A percentile compares a stretch with the other conserved stretches of the same genome.
These are phyloP conservation scores for Dissophora globulifera DNA, from an alignment of 192 early-diverging fungal genomes.

Conservation along the genomic window DNA sequence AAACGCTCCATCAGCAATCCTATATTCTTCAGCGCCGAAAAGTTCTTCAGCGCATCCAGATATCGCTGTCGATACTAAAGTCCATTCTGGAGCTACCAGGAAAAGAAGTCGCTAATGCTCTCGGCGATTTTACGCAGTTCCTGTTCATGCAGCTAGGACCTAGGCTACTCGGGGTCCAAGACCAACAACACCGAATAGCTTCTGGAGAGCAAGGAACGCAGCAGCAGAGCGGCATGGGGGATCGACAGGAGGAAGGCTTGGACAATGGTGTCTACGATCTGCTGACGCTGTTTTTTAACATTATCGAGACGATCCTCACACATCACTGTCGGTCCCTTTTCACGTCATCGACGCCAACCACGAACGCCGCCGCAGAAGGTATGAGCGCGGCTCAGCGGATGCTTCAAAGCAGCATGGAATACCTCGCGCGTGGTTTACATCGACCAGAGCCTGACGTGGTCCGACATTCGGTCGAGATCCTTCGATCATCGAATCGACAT, in stretches of 20 bases:
- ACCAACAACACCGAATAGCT: background rate
- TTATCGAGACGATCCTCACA: constrained; percentile 23
- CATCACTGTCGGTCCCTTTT: constrained; percentile 36
- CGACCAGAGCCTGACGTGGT: constrained; percentile 39
- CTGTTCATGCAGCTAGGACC: constrained; percentile 39
- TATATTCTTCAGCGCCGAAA: constrained; percentile 17
- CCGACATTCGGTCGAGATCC: constrained; percentile 35
- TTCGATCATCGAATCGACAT: constrained; percentile 17
- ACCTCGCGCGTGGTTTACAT: constrained; percentile 23
- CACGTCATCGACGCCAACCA: background rate
- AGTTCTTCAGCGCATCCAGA: constrained; percentile 11
- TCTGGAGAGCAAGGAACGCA: background rate
- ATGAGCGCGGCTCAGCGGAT: background rate
- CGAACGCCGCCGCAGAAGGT: background rate
- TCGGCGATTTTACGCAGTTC: constrained; percentile 24
- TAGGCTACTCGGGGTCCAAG: constrained; percentile 11
- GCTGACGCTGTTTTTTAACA: constrained; percentile 24
- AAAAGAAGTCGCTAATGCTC: constrained; percentile 20
- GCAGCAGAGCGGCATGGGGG: background rate
- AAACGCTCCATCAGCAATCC: constrained; percentile 25
- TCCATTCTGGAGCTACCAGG: constrained; percentile 26
- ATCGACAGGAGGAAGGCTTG: background rate
- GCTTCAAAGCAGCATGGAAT: constrained; percentile 45
- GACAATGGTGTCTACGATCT: constrained; percentile 40
- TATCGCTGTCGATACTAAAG: constrained; percentile 27